phyloP scores from a whole-genome alignment of 768 basidiomycete species.

The Panaeolus papilionaceus region DNA sequence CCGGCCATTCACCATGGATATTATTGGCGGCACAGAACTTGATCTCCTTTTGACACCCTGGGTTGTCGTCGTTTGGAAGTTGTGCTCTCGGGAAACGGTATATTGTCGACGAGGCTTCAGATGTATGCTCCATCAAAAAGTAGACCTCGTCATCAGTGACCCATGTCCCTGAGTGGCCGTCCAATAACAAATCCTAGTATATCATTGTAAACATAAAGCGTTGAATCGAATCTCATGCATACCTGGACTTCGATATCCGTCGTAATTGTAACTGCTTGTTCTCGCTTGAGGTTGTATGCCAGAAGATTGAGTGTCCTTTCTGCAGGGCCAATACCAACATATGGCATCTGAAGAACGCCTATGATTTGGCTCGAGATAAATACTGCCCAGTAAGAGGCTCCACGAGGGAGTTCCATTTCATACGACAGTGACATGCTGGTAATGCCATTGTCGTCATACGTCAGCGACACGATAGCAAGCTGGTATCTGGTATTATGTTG shows the following conservation, averaged over 20 bases:
- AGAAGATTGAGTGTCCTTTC: background rate
- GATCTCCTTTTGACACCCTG: constrained; percentile 21
- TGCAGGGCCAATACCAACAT: background rate
- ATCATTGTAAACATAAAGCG: background rate
- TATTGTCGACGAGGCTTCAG: constrained; percentile 18
- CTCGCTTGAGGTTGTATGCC: background rate
- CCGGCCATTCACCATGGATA: constrained; percentile 9
- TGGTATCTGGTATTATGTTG: background rate
- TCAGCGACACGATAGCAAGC: constrained; percentile 2
- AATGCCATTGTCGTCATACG: background rate
- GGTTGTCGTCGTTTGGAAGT: constrained; percentile 30
- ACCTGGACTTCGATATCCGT: background rate
- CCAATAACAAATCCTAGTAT: constrained; percentile 18
- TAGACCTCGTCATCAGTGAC: constrained; percentile 27
- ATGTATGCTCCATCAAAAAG: constrained; percentile 27
- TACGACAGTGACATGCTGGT: constrained; percentile 10
- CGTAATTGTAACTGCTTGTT: background rate
- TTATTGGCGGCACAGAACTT: background rate
- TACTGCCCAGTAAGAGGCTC: constrained; percentile 29
- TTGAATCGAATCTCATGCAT: background rate
- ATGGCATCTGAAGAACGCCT: constrained; percentile 28
- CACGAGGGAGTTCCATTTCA: constrained; percentile 9
- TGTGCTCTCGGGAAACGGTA: constrained; percentile 25
- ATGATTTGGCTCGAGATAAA: constrained; percentile 34
- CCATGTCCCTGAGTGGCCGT: constrained; percentile 31